Conservation (phyloP, 2,329 filamentous ascomycete genomes). For the Talaromyces sp. region DNA sequence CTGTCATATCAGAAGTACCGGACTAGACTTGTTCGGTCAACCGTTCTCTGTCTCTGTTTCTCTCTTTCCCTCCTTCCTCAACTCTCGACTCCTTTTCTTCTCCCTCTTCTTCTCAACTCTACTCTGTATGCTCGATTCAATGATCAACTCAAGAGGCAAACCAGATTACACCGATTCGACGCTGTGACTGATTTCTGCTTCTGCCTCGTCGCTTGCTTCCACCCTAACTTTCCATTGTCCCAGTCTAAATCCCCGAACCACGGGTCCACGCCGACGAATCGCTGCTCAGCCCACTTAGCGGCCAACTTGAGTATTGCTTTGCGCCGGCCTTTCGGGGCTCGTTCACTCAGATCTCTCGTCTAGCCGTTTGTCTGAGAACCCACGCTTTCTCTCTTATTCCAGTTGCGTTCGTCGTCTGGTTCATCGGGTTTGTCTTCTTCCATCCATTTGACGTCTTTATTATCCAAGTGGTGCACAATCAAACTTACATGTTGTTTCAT, state of each 20-base stretch:
- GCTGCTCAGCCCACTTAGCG: background rate
- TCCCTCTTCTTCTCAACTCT: background rate
- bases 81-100: background rate
- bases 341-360: background rate
- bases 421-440: background rate
- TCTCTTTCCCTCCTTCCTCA: background rate
- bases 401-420: background rate
- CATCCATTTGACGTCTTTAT: background rate
- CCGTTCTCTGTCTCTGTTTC: background rate
- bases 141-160: background rate
- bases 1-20: background rate
- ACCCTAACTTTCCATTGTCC: background rate
- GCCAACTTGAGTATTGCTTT: background rate
- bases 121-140: no score
- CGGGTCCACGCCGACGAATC: constrained; percentile 13
- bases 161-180: background rate
- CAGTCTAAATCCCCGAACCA: constrained; percentile 11
- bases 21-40: background rate
- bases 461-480: background rate
- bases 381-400: background rate
- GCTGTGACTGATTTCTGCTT: background rate
- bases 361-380: background rate
- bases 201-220: background rate
- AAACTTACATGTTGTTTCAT: no score
- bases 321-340: background rate